These are phyloP conservation scores for Acanthamoeba healyi DNA, from an alignment of 208 protist species.

Conservation along the genomic window DNA sequence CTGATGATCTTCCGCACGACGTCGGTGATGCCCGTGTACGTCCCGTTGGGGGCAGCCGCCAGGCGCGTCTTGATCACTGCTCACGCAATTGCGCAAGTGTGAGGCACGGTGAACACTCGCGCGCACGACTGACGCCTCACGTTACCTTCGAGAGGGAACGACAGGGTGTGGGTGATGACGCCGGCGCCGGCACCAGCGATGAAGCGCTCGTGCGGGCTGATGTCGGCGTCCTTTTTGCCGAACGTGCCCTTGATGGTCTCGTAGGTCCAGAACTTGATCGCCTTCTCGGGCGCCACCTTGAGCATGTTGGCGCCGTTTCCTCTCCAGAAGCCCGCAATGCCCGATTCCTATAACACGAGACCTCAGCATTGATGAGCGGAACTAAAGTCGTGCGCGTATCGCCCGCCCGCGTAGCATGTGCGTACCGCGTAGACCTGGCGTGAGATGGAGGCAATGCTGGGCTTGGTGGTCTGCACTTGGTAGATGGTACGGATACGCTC, in stretches of 20 bases:
- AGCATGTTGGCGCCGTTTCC: conserved; percentile 82
- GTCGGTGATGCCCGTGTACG: conserved; percentile 80
- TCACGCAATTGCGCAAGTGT: too few species aligned
- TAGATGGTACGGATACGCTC: conserved; percentile 80
- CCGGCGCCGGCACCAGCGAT: conserved; percentile 76
- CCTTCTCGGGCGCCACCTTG: conserved; percentile 81
- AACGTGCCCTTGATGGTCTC: conserved; percentile 79
- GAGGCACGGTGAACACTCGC: too few species aligned
- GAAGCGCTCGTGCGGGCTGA: conserved; percentile 77
- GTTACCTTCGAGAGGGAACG: conserved; percentile 79
- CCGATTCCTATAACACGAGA: conserved; percentile 68
- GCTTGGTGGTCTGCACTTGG: conserved; percentile 72
- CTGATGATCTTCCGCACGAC: conserved; percentile 66
- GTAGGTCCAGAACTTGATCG: conserved; percentile 80
- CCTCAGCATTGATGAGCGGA: background rate
- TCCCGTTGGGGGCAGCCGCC: conserved; percentile 58
- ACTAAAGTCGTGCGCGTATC: background rate
- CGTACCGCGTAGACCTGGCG: background rate
- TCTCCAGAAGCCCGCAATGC: conserved; percentile 77
- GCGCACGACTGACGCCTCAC: background rate
- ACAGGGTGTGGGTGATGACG: conserved; percentile 64
- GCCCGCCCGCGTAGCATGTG: too few species aligned
- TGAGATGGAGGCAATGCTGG: conserved; percentile 25
- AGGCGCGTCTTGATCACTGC: conserved; percentile 76
- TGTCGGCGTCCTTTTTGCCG: conserved; percentile 72